A percentile compares a stretch with the other conserved stretches of the same genome.
These are phyloP conservation scores for Thamnidium elegans DNA, from an alignment of 192 early-diverging fungal genomes.

Conservation along the genomic window DNA sequence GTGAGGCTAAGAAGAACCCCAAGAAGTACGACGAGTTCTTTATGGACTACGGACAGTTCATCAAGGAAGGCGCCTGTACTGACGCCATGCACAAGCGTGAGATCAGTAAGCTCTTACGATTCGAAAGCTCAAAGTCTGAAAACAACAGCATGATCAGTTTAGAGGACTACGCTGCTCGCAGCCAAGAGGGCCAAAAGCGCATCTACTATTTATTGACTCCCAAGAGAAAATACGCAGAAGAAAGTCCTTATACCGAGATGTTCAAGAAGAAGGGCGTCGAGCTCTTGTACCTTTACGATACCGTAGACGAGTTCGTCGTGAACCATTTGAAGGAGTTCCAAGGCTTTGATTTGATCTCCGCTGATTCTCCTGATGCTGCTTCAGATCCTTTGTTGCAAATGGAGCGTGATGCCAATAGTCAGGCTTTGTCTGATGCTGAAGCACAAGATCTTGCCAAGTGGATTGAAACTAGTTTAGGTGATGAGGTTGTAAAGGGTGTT, in stretches of 20 bases:
- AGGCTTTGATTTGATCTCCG: constrained; percentile 53
- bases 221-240: constrained; percentile 56
- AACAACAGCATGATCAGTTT: constrained; percentile 53
- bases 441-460: constrained; percentile 53
- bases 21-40: constrained; percentile 57
- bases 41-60: constrained; percentile 61
- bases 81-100: constrained; percentile 54
- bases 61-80: constrained; percentile 78
- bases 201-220: constrained; percentile 68
- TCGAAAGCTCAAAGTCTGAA: constrained; percentile 42
- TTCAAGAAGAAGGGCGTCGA: constrained; percentile 72
- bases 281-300: constrained; percentile 63
- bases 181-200: constrained; percentile 67
- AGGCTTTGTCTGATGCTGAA: constrained; percentile 41
- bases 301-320: constrained; percentile 57
- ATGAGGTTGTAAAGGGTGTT: constrained; percentile 61
- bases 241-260: constrained; percentile 72
- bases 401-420: constrained; percentile 4
- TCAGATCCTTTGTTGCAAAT: constrained; percentile 35
- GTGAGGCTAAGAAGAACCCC: constrained; percentile 45
- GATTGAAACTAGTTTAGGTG: constrained; percentile 61
- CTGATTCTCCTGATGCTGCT: constrained; percentile 43
- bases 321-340: constrained; percentile 60
- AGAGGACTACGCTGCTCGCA: constrained; percentile 68
- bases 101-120: constrained; percentile 62